phyloP scores from a whole-genome alignment of 2,329 filamentous ascomycete species.

The Neofusicoccum ribis region DNA sequence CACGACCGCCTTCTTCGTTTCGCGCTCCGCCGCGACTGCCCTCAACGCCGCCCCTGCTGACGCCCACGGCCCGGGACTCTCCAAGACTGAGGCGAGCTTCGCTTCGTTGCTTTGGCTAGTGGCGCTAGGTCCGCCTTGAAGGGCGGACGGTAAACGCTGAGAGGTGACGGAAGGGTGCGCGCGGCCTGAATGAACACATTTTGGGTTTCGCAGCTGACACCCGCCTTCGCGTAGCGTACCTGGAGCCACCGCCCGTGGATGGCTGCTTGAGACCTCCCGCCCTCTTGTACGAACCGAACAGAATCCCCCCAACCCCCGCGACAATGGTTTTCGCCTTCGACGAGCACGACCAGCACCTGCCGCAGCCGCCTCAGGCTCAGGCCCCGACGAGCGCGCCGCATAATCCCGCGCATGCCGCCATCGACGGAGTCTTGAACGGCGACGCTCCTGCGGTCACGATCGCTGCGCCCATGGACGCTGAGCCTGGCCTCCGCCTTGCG shows the following conservation, averaged over 20 bases:
- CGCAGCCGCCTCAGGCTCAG: slow-evolving; percentile 1
- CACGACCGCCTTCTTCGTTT: slow-evolving; percentile 32
- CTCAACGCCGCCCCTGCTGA: slow-evolving; percentile 26
- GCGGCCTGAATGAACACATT: background rate
- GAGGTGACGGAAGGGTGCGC: slow-evolving; percentile 12
- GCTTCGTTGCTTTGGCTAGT: slow-evolving; percentile 51
- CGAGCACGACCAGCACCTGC: slow-evolving; percentile 19
- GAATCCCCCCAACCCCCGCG: background rate
- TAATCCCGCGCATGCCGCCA: background rate
- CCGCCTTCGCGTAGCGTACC: slow-evolving; percentile 1
- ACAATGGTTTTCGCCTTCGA: slow-evolving; percentile 20
- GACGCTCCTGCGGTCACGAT: background rate
- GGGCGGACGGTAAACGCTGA: slow-evolving; percentile 51
- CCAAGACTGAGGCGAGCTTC: slow-evolving; percentile 48
- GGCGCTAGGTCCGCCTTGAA: slow-evolving; percentile 54
- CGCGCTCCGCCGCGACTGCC: slow-evolving; percentile 35
- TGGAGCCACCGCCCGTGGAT: background rate
- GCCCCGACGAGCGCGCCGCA: background rate
- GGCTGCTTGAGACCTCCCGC: background rate
- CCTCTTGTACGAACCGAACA: slow-evolving; percentile 14
- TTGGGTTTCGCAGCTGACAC: slow-evolving; percentile 18
- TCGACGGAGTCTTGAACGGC: background rate
- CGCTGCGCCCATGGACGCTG: background rate
- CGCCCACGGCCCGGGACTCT: slow-evolving; percentile 32
- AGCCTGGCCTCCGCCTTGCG: slow-evolving; percentile 13